These are phyloP conservation scores for Phialophora verrucosa DNA, from an alignment of 2,329 filamentous ascomycete species.

Conservation along the genomic window DNA sequence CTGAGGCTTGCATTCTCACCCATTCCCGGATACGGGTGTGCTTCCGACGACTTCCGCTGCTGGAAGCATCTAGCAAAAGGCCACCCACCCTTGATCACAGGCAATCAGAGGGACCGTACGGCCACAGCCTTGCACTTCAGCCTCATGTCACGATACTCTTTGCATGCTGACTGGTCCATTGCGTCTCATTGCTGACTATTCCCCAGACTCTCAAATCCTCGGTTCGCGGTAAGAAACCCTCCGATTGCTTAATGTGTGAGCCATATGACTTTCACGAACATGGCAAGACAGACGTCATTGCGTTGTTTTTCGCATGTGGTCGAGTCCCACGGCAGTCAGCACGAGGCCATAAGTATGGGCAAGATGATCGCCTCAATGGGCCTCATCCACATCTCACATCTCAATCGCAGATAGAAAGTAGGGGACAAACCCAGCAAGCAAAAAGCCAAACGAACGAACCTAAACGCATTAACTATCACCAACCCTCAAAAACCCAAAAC, in stretches of 20 bases:
- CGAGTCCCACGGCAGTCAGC: conserved; percentile 11
- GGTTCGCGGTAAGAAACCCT: conserved; percentile 8
- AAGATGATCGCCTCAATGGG: conserved; percentile 8
- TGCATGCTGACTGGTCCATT: conserved; percentile 1
- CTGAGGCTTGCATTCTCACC: conserved; percentile 15
- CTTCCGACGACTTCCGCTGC: conserved; percentile 30
- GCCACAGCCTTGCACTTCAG: conserved; percentile 27
- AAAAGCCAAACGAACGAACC: not conserved
- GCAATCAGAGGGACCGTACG: conserved; percentile 11
- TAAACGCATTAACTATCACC: not conserved
- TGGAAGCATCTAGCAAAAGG: conserved; percentile 4
- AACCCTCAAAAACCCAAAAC: not conserved
- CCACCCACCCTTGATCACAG: not conserved
- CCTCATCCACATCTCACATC: conserved; percentile 6
- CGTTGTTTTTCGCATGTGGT: conserved; percentile 9
- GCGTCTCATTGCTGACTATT: conserved; percentile 16
- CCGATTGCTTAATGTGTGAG: conserved; percentile 17
- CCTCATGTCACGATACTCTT: not conserved
- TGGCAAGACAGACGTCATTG: conserved; percentile 24
- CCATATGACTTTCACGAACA: conserved; percentile 18
- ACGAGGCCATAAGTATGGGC: conserved; percentile 30
- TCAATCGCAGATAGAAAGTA: not conserved
- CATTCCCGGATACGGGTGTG: not conserved
- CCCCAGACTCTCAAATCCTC: conserved; percentile 17
- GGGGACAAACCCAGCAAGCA: not conserved